Conservation (phyloP, 2,329 filamentous ascomycete species). For the Dactylellina drechsleri region DNA sequence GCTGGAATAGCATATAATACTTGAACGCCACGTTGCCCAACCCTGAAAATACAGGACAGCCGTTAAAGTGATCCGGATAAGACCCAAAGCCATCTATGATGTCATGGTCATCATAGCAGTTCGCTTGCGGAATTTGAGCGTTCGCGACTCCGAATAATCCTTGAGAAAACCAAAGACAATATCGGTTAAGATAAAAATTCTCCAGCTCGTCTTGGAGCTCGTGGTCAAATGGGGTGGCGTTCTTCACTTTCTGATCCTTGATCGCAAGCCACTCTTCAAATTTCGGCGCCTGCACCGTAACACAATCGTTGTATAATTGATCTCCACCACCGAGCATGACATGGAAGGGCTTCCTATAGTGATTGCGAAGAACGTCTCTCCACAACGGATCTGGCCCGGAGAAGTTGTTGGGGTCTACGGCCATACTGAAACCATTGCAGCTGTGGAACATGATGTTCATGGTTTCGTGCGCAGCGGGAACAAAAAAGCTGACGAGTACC, state of each 20-base stretch:
- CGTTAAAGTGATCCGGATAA: constrained; percentile 92
- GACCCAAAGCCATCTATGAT: constrained; percentile 92
- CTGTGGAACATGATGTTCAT: constrained; percentile 99
- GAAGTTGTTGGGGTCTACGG: constrained; percentile 79
- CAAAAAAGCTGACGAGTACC: constrained; percentile 91
- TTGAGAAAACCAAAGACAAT: constrained; percentile 91
- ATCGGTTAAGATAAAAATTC: constrained; percentile 84
- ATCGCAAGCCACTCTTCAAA: constrained; percentile 88
- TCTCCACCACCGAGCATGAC: constrained; percentile 98
- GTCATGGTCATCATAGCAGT: constrained; percentile 96
- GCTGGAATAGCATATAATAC: constrained; percentile 98
- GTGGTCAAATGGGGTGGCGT: constrained; percentile 77
- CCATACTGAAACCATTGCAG: constrained; percentile 92
- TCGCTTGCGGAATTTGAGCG: constrained; percentile 96
- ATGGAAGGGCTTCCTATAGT: constrained; percentile 92
- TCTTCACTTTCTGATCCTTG: constrained; percentile 81
- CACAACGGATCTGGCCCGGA: constrained; percentile 95
- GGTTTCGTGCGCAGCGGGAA: constrained; percentile 80
- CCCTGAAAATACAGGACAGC: constrained; percentile 86
- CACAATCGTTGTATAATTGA: constrained; percentile 90
- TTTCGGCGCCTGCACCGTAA: constrained; percentile 76
- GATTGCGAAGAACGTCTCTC: constrained; percentile 90
- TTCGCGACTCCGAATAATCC: constrained; percentile 92
- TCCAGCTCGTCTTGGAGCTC: constrained; percentile 92
- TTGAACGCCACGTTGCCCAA: constrained; percentile 94